Evolutionary conservation across 2,329 filamentous ascomycete genomes (phyloP).

Genomic region (Aspergillus pseudotamarii): DNA sequence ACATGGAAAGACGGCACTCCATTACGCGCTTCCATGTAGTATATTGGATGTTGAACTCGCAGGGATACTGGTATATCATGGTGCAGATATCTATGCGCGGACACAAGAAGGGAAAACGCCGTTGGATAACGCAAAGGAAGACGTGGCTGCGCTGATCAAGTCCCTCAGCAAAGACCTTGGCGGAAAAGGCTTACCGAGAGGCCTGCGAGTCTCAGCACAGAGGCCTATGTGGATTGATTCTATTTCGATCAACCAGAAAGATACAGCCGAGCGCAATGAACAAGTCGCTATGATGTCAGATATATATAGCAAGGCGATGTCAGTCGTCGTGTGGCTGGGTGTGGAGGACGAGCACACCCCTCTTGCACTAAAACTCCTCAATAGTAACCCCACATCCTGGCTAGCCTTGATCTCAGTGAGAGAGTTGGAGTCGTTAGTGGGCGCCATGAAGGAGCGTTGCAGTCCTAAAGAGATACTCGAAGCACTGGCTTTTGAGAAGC

Average conservation of each 20-base stretch:
- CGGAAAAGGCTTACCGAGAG: background rate
- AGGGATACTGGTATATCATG: background rate
- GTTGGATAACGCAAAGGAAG: background rate
- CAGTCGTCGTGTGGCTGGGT: background rate
- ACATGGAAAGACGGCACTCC: background rate
- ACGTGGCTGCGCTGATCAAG: background rate
- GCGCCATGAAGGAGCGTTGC: too few species aligned
- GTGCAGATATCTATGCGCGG: background rate
- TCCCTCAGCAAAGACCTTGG: background rate
- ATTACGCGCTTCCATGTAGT: background rate
- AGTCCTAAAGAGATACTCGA: background rate
- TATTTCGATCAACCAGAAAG: background rate
- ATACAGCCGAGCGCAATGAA: background rate
- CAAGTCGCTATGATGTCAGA: background rate
- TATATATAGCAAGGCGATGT: background rate
- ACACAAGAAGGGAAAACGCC: background rate
- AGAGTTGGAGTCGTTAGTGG: too few species aligned
- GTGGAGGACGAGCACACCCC: background rate
- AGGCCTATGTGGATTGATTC: background rate
- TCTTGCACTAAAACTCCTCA: background rate
- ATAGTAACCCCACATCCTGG: too few species aligned
- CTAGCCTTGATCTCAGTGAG: too few species aligned
- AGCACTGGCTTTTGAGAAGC: background rate
- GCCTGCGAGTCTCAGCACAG: background rate
- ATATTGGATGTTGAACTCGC: too few species aligned